Evolutionary conservation across 371 early-diverging fungal genomes (phyloP).

Genomic region (Fennellomyces sp.): DNA sequence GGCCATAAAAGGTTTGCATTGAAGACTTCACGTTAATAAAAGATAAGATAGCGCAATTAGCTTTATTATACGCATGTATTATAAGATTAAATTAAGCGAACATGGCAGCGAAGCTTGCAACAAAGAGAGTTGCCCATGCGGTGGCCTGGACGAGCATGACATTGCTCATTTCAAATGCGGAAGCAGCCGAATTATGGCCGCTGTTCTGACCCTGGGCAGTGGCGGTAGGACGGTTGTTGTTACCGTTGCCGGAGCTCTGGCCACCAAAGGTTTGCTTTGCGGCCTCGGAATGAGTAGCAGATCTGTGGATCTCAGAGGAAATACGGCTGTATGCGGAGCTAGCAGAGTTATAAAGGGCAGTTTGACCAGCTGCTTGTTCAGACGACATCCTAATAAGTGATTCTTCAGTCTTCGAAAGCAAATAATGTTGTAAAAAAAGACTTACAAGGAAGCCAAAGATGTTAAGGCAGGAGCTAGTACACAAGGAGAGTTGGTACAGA

Average conservation of each 20-base stretch:
- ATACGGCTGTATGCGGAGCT: slow-evolving; percentile 26
- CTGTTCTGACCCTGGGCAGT: neutral
- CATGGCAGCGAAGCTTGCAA: slow-evolving; percentile 30
- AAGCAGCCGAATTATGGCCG: neutral
- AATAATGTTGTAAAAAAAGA: neutral
- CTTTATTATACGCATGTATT: too few species aligned
- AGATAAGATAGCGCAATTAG: too few species aligned
- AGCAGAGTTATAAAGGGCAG: neutral
- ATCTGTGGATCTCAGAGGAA: slow-evolving; percentile 12
- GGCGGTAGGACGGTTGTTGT: neutral
- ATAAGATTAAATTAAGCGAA: slow-evolving; percentile 15
- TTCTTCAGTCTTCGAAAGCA: neutral
- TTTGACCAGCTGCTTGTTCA: neutral
- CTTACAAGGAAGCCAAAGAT: slow-evolving; percentile 14
- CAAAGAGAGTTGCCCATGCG: slow-evolving; percentile 20
- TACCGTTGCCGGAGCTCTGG: neutral
- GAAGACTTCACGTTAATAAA: too few species aligned
- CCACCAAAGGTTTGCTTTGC: too few species aligned
- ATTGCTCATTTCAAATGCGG: neutral
- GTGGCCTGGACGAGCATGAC: slow-evolving; percentile 5
- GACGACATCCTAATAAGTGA: neutral
- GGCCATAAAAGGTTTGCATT: too few species aligned
- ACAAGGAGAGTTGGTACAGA: neutral
- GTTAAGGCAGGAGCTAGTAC: slow-evolving; percentile 17
- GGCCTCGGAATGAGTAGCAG: slow-evolving; percentile 5